Percentiles rank a stretch among this genome's conserved stretches.
These are phyloP conservation scores for Torulaspora pretoriensis DNA, from an alignment of 1,139 yeast species.

Conservation along the genomic window DNA sequence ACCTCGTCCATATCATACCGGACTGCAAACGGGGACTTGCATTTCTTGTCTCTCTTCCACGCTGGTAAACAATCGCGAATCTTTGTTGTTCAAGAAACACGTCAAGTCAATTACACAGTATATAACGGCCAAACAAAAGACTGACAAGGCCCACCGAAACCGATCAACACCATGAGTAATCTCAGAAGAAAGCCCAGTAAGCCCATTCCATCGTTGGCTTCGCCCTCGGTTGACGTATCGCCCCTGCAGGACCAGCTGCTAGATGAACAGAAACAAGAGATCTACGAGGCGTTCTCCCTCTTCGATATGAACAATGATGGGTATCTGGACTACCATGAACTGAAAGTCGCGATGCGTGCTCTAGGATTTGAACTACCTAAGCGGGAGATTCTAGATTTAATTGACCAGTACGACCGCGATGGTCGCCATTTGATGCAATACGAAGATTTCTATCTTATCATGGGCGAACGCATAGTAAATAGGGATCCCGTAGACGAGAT, in stretches of 20 bases:
- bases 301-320: constrained; percentile 95
- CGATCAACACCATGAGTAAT: constrained; percentile 9
- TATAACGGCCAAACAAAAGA: not conserved
- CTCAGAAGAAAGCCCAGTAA: constrained; percentile 14
- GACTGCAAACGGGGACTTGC: not conserved
- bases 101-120: constrained; percentile 2
- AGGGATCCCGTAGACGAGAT: constrained; percentile 94
- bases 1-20: constrained; percentile 12
- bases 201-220: constrained; percentile 12
- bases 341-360: constrained; percentile 88
- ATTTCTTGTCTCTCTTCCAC: not conserved
- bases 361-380: constrained; percentile 85
- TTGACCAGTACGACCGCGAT: constrained; percentile 77
- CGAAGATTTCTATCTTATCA: constrained; percentile 64
- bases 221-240: constrained; percentile 14
- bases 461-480: constrained; percentile 71
- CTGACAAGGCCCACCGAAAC: not conserved
- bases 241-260: constrained; percentile 51
- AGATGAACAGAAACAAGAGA: constrained; percentile 89
- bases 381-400: constrained; percentile 72
- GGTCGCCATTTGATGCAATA: constrained; percentile 69
- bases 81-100: not conserved
- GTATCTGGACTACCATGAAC: constrained; percentile 82
- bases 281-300: constrained; percentile 85
- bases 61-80: not conserved